phyloP scores from a whole-genome alignment of 331 rosid genomes.

The Pyrus hybrid region DNA sequence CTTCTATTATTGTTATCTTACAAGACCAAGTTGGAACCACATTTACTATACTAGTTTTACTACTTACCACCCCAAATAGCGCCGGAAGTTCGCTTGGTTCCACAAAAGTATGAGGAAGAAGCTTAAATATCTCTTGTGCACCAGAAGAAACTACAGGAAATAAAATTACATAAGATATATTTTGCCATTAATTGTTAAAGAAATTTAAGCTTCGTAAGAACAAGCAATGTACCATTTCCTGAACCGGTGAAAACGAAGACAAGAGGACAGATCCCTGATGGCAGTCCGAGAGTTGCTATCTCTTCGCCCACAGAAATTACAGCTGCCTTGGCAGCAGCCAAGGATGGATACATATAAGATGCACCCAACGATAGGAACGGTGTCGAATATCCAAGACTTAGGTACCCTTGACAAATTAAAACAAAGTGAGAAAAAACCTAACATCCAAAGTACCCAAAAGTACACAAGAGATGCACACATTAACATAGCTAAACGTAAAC shows the following conservation, averaged over 20 bases:
- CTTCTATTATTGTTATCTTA: background rate
- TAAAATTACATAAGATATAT: background rate
- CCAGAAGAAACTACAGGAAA: conserved; percentile 68
- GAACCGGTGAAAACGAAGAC: conserved; percentile 86
- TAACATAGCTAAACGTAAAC: background rate
- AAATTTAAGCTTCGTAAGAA: background rate
- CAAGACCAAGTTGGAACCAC: background rate
- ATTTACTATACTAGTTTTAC: background rate
- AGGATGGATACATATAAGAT: conserved; percentile 86
- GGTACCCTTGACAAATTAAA: conserved; percentile 36
- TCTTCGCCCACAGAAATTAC: conserved; percentile 92
- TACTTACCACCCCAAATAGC: conserved; percentile 41
- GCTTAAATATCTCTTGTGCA: conserved; percentile 85
- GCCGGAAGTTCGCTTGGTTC: conserved; percentile 59
- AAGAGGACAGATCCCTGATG: conserved; percentile 77
- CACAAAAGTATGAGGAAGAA: conserved; percentile 83
- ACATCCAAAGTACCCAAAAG: background rate
- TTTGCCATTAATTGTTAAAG: background rate
- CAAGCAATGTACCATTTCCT: conserved; percentile 63
- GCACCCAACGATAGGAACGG: conserved; percentile 87
- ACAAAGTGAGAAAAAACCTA: background rate
- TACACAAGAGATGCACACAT: background rate
- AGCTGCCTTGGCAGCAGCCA: conserved; percentile 97
- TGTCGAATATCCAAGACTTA: conserved; percentile 89
- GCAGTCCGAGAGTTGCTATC: conserved; percentile 72